These are phyloP conservation scores for Endocladia muricata DNA, from an alignment of 31 red algal species.

Conservation along the genomic window DNA sequence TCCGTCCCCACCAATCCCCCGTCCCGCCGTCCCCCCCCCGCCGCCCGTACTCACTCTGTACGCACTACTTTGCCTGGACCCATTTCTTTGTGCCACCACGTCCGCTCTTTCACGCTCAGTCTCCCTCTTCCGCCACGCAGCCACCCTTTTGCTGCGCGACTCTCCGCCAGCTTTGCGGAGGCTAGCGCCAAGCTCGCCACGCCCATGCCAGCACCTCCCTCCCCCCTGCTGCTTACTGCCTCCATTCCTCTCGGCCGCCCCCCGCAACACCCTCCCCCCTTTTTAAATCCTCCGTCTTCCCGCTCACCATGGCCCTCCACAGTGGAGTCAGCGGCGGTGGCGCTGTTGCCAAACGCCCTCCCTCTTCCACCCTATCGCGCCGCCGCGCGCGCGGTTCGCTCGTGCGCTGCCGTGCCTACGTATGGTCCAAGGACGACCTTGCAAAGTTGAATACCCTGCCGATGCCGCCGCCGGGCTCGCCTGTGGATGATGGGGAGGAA, in stretches of 20 bases:
- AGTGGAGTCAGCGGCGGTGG: constrained; percentile 4
- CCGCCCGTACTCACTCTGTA: no score
- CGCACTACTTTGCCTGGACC: no score
- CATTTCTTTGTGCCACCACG: no score
- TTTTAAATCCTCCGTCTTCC: neutral
- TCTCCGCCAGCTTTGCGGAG: no score
- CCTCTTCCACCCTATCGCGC: neutral
- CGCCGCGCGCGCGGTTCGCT: constrained; percentile 46
- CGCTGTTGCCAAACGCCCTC: constrained; percentile 12
- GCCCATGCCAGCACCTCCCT: neutral
- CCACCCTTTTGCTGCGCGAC: no score
- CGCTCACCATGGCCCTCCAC: constrained; percentile 13
- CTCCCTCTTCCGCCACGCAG: no score
- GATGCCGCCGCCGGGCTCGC: neutral
- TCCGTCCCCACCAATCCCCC: no score
- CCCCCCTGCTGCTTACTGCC: neutral
- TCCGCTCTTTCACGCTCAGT: no score
- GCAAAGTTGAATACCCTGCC: constrained; percentile 15
- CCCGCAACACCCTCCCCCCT: constrained; percentile 10
- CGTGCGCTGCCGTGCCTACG: constrained; percentile 41
- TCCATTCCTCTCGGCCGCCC: neutral
- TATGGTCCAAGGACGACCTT: constrained; percentile 52
- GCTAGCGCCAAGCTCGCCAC: no score
- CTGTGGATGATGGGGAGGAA: neutral
- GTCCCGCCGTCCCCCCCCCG: no score